Percentiles rank a stretch among this genome's conserved stretches.
Conservation (phyloP, 2,329 filamentous ascomycete genomes). For the Neofusicoccum sp. region DNA sequence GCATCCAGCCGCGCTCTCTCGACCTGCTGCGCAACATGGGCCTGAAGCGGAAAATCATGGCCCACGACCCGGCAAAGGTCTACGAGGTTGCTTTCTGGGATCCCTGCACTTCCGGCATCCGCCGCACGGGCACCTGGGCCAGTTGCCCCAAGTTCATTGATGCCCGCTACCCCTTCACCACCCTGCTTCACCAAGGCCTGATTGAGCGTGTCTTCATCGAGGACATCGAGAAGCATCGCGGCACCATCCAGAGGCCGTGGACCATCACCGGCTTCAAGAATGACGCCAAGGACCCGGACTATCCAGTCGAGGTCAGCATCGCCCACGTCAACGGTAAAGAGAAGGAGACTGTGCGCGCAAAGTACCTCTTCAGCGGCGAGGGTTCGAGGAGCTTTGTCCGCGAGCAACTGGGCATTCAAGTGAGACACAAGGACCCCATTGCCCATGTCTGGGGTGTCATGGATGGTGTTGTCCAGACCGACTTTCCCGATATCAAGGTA, state of each 20-base stretch:
- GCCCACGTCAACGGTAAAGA: slow-evolving; percentile 72
- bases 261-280: slow-evolving; percentile 62
- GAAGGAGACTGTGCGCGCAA: slow-evolving; percentile 63
- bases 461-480: slow-evolving; percentile 62
- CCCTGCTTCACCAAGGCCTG: slow-evolving; percentile 60
- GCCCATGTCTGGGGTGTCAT: slow-evolving; percentile 66
- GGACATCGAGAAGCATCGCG: slow-evolving; percentile 60
- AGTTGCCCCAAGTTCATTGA: slow-evolving; percentile 82
- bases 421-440: slow-evolving; percentile 62
- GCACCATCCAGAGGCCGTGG: slow-evolving; percentile 58
- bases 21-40: slow-evolving; percentile 88
- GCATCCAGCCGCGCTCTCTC: slow-evolving; percentile 85
- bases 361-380: slow-evolving; percentile 64
- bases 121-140: slow-evolving; percentile 69
- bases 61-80: slow-evolving; percentile 79
- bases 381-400: slow-evolving; percentile 61
- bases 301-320: slow-evolving; percentile 77
- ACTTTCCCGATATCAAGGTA: slow-evolving; percentile 63
- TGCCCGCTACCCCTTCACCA: slow-evolving; percentile 63
- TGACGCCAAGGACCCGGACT: slow-evolving; percentile 61
- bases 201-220: slow-evolving; percentile 62
- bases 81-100: slow-evolving; percentile 70
- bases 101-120: slow-evolving; percentile 55
- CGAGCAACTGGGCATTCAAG: slow-evolving; percentile 64
- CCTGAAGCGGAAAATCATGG: slow-evolving; percentile 84